These are phyloP conservation scores for Malania oleifera DNA, from an alignment of 164 flowering plant genomes.

Conservation along the genomic window DNA sequence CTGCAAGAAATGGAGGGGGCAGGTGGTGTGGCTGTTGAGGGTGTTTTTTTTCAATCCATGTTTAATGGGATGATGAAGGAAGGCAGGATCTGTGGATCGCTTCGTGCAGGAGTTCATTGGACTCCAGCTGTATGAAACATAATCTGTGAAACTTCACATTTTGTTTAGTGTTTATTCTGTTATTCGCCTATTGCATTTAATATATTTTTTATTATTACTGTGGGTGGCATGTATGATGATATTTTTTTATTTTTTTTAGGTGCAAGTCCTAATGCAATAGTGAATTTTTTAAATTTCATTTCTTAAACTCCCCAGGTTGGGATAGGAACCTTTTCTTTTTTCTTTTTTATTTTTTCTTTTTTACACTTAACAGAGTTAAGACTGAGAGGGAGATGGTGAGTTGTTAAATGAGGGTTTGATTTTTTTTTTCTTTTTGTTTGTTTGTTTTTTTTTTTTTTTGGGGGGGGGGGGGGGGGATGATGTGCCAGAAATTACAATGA, in stretches of 20 bases:
- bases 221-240: neutral
- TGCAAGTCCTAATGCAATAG: too few species aligned
- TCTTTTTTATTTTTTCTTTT: too few species aligned
- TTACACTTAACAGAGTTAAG: too few species aligned
- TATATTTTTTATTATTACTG: too few species aligned
- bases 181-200: neutral
- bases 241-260: too few species aligned
- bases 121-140: conserved; percentile 71
- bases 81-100: conserved; percentile 78
- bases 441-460: neutral
- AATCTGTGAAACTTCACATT: neutral
- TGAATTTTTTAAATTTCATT: too few species aligned
- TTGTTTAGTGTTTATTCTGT: neutral
- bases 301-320: too few species aligned
- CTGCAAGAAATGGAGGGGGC: conserved; percentile 72
- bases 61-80: conserved; percentile 78
- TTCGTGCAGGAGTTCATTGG: conserved; percentile 98
- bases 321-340: too few species aligned
- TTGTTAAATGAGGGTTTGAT: too few species aligned
- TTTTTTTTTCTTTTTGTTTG: neutral
- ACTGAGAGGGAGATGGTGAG: neutral
- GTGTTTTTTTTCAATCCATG: conserved; percentile 76
- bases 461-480: too few species aligned
- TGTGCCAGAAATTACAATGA: too few species aligned
- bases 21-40: conserved; percentile 80